Percentiles rank a stretch among this genome's conserved stretches.
Conservation (phyloP, 2,329 filamentous ascomycete genomes). For the Lizonia empirigonia region DNA sequence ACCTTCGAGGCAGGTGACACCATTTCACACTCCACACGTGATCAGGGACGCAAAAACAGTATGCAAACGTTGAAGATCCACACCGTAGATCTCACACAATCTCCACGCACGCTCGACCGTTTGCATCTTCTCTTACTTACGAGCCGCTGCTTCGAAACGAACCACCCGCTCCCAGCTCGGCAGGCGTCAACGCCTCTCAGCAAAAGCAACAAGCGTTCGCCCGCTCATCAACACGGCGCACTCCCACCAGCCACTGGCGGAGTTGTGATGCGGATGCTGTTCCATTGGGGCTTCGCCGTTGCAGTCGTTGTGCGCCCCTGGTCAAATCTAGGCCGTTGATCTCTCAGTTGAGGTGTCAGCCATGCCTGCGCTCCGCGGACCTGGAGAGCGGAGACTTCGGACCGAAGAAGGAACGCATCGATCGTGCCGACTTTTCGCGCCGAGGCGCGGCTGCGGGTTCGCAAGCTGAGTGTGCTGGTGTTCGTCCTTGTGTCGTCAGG, state of each 20-base stretch:
- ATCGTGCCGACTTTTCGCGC: neutral
- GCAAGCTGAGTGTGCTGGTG: no score
- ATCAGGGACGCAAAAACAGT: neutral
- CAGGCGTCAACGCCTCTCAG: neutral
- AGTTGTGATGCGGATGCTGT: neutral
- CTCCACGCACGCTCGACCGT: neutral
- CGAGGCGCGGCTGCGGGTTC: neutral
- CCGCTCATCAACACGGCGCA: neutral
- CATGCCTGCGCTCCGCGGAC: neutral
- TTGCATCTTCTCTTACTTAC: neutral
- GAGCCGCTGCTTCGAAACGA: constrained; percentile 6
- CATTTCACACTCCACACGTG: neutral
- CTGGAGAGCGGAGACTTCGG: neutral
- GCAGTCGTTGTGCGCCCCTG: constrained; percentile 6
- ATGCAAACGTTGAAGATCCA: neutral
- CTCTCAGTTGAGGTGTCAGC: no score
- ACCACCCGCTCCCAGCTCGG: neutral
- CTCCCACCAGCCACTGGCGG: neutral
- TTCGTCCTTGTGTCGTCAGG: no score
- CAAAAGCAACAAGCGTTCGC: constrained; percentile 10
- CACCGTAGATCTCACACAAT: neutral
- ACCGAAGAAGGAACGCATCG: neutral
- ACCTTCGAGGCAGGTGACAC: neutral
- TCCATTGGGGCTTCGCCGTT: neutral
- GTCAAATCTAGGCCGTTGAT: no score